Conservation (phyloP, 805 yeast species). For the Kazachstania taianensis region DNA sequence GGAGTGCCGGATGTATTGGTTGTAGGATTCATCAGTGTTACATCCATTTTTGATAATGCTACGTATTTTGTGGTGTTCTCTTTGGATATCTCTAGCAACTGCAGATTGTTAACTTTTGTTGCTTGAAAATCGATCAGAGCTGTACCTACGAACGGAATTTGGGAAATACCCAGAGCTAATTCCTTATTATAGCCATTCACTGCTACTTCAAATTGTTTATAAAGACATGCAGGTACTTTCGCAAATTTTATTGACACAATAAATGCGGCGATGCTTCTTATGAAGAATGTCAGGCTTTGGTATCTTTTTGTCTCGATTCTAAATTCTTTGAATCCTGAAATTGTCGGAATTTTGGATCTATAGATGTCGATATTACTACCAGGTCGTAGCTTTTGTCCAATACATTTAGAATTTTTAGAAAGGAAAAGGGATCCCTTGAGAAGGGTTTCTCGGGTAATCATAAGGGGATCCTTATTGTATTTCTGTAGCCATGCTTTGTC, state of each 20-base stretch:
- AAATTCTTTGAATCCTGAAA: slow-evolving; percentile 13
- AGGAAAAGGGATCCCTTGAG: slow-evolving; percentile 14
- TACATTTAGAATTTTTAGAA: slow-evolving; percentile 9
- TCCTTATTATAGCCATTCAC: slow-evolving; percentile 3
- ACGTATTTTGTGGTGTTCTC: not conserved
- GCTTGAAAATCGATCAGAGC: slow-evolving; percentile 13
- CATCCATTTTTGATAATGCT: no score
- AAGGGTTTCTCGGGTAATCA: slow-evolving; percentile 8
- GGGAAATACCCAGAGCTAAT: slow-evolving; percentile 7
- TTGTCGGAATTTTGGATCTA: slow-evolving; percentile 3
- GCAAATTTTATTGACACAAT: slow-evolving; percentile 15
- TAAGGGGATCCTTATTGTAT: slow-evolving; percentile 7
- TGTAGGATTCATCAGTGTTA: no score
- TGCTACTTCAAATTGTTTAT: slow-evolving; percentile 7
- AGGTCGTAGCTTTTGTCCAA: no score
- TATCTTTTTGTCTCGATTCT: slow-evolving; percentile 3
- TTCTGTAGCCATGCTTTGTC: slow-evolving; percentile 10
- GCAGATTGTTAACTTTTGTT: slow-evolving; percentile 10
- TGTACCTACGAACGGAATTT: slow-evolving; percentile 11
- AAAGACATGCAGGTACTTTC: slow-evolving; percentile 6
- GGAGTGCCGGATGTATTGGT: not conserved
- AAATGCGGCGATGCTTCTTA: slow-evolving; percentile 9
- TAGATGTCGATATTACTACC: not conserved
- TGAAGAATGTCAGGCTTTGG: slow-evolving; percentile 9
- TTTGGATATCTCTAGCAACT: slow-evolving; percentile 13